Percentiles rank a stretch among this genome's conserved stretches.
Evolutionary conservation across 345 rosid species (phyloP).

Genomic region (Viola odorata): DNA sequence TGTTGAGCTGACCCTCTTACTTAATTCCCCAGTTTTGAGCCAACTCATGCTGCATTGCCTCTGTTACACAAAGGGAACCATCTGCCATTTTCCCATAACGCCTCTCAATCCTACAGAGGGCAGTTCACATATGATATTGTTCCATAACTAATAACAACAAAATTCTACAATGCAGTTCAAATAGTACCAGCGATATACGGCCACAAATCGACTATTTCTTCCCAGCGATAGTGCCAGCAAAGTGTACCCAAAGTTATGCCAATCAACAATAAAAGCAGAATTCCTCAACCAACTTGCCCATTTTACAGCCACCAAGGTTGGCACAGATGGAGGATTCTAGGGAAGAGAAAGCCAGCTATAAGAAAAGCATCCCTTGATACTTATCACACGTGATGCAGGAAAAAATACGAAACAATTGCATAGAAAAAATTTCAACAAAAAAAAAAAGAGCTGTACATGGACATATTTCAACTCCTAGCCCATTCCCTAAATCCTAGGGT

Average conservation of each 20-base stretch:
- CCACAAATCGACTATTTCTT: constrained; percentile 66
- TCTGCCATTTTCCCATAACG: constrained; percentile 79
- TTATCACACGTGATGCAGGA: background rate
- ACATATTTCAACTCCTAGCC: background rate
- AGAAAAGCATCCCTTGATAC: background rate
- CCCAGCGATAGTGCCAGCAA: constrained; percentile 85
- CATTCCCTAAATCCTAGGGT: background rate
- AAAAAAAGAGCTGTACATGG: background rate
- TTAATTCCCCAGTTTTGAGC: constrained; percentile 93
- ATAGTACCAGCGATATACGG: constrained; percentile 72
- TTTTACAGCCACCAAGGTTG: constrained; percentile 76
- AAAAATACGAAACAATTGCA: background rate
- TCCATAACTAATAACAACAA: background rate
- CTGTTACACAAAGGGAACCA: constrained; percentile 84
- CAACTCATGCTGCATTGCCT: constrained; percentile 95
- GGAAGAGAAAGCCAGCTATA: constrained; percentile 15
- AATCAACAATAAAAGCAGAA: constrained; percentile 71
- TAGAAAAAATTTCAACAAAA: no score
- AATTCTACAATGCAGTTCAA: constrained; percentile 10
- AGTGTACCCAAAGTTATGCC: constrained; percentile 99
- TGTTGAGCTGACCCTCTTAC: constrained; percentile 42
- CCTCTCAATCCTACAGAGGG: constrained; percentile 61
- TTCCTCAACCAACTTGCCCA: constrained; percentile 83
- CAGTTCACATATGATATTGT: constrained; percentile 13
- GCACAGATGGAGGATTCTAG: constrained; percentile 97